Conservation (phyloP, 2,329 filamentous ascomycete species). For the Phyllosticta ampelicida region DNA sequence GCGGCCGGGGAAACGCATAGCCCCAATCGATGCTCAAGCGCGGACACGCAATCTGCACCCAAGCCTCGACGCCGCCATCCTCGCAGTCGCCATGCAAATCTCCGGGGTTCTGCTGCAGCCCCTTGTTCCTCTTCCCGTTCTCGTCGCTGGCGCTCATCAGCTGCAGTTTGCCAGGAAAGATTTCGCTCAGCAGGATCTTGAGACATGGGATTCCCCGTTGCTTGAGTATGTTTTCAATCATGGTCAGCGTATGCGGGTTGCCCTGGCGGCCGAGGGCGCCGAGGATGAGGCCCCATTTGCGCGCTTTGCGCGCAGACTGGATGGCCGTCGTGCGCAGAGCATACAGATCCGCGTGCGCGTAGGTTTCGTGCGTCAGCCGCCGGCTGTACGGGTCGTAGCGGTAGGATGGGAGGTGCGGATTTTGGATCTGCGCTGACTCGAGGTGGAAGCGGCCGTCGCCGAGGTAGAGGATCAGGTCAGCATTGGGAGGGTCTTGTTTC, state of each 20-base stretch:
- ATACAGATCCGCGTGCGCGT: constrained; percentile 87
- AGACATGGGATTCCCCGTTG: constrained; percentile 67
- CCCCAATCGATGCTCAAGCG: constrained; percentile 97
- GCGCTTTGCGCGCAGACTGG: constrained; percentile 58
- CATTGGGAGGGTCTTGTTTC: constrained; percentile 32
- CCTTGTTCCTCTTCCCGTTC: background rate
- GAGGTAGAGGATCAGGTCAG: constrained; percentile 77
- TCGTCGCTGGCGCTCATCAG: constrained; percentile 50
- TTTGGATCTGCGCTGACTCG: constrained; percentile 98
- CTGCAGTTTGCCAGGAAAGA: constrained; percentile 89
- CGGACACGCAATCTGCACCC: constrained; percentile 98
- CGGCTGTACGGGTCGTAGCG: constrained; percentile 95
- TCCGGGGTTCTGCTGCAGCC: constrained; percentile 39
- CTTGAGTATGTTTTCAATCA: constrained; percentile 70
- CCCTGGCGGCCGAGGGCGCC: constrained; percentile 88
- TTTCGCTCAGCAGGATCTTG: constrained; percentile 82
- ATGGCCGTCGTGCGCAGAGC: constrained; percentile 69
- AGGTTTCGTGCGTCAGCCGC: constrained; percentile 80
- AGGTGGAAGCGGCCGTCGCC: constrained; percentile 92
- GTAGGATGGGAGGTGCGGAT: constrained; percentile 81
- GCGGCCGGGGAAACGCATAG: constrained; percentile 80
- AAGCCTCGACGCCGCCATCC: constrained; percentile 71
- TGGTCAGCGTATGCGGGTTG: constrained; percentile 80
- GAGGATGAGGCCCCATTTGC: constrained; percentile 90
- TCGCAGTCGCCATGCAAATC: background rate